Evolutionary conservation across 352 stramenopile species (phyloP).

Genomic region (Phytopythium ostracodes): DNA sequence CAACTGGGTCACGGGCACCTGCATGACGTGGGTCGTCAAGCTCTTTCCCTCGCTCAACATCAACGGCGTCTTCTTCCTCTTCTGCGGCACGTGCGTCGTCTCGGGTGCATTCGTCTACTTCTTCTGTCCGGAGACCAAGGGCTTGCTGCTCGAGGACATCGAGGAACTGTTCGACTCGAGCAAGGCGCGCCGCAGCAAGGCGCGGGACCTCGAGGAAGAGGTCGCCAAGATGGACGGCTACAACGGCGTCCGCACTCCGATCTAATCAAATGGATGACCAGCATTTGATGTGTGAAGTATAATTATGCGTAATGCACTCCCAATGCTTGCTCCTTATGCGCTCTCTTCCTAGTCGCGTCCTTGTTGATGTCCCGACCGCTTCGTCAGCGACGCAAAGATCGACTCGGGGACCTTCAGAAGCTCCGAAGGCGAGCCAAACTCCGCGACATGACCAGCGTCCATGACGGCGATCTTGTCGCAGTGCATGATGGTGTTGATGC

Average conservation of each 20-base stretch:
- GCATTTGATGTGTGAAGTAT: background rate
- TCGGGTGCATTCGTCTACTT: conserved; percentile 42
- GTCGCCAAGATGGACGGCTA: conserved; percentile 1
- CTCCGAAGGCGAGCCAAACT: conserved; percentile 71
- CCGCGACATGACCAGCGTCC: conserved; percentile 68
- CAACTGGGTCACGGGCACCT: conserved; percentile 26
- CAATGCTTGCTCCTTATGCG: background rate
- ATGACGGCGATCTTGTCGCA: conserved; percentile 86
- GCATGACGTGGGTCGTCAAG: conserved; percentile 46
- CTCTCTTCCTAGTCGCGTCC: background rate
- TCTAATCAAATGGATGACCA: background rate
- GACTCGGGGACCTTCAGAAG: conserved; percentile 42
- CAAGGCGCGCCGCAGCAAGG: conserved; percentile 7
- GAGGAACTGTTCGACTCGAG: conserved; percentile 44
- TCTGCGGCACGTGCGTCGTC: conserved; percentile 35
- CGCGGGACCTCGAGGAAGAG: background rate
- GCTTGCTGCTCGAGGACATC: conserved; percentile 49
- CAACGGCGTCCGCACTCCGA: background rate
- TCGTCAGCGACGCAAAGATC: conserved; percentile 30
- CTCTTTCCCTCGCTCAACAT: conserved; percentile 45
- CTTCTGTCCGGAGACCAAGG: conserved; percentile 44
- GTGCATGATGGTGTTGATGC: conserved; percentile 90
- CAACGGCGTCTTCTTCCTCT: conserved; percentile 49
- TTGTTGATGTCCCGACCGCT: background rate
- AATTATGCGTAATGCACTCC: background rate